A percentile compares a stretch with the other conserved stretches of the same genome.
phyloP scores from a whole-genome alignment of 2,329 filamentous ascomycete species.

The Claviceps humidiphila region DNA sequence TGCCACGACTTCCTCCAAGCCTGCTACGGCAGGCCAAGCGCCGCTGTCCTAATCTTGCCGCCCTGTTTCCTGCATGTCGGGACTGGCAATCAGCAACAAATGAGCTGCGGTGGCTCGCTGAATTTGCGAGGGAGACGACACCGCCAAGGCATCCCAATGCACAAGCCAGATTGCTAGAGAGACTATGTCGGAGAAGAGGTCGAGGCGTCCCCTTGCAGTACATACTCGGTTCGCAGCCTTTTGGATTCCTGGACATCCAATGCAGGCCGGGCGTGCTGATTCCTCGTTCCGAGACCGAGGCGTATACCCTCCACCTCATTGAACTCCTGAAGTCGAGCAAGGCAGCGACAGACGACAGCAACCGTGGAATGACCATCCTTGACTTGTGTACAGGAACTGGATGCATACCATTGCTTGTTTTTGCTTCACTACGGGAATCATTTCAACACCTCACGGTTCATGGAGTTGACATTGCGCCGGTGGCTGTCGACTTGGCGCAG shows the following conservation, averaged over 20 bases:
- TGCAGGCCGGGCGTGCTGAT: conserved; percentile 74
- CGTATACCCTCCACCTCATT: conserved; percentile 47
- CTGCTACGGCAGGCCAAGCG: conserved; percentile 40
- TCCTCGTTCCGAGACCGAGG: conserved; percentile 66
- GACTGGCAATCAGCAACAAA: conserved; percentile 48
- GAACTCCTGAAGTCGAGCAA: conserved; percentile 23
- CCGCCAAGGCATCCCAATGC: conserved; percentile 4
- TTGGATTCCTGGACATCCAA: conserved; percentile 67
- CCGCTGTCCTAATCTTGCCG: conserved; percentile 41
- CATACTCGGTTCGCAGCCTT: conserved; percentile 75
- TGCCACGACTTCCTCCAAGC: conserved; percentile 51
- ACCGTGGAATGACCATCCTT: conserved; percentile 43
- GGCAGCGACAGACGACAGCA: conserved; percentile 4
- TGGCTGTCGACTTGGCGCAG: conserved; percentile 51
- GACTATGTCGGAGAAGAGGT: conserved; percentile 36
- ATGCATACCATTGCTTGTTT: conserved; percentile 71
- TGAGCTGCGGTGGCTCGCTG: conserved; percentile 61
- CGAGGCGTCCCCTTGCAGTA: conserved; percentile 75
- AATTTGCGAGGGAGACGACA: conserved; percentile 34
- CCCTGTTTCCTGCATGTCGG: conserved; percentile 51
- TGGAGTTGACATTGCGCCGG: conserved; percentile 60
- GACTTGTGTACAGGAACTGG: conserved; percentile 88
- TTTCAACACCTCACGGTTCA: conserved; percentile 34
- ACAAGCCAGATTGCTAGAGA: conserved; percentile 15
- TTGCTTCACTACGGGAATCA: conserved; percentile 40